Evolutionary conservation across 2,329 filamentous ascomycete species (phyloP).

Genomic region (Penicillium sp.): DNA sequence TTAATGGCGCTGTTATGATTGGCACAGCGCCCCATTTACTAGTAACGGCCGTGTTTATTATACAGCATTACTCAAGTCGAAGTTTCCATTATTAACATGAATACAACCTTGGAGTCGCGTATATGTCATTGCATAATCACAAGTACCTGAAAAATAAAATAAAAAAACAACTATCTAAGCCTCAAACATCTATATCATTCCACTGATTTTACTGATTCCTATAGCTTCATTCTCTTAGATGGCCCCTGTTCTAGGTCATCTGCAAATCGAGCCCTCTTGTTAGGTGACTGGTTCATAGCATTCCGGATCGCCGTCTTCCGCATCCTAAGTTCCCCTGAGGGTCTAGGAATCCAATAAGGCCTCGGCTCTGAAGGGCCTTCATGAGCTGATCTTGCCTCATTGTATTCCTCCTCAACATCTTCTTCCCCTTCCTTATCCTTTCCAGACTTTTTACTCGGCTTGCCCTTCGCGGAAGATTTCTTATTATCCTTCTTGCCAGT

Average conservation of each 20-base stretch:
- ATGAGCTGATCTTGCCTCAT: not conserved
- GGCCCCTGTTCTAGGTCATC: not conserved
- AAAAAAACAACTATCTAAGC: not conserved
- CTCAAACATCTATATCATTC: not conserved
- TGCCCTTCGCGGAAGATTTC: not conserved
- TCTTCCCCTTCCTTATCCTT: not conserved
- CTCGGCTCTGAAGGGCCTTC: not conserved
- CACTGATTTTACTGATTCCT: not conserved
- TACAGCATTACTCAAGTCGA: not conserved
- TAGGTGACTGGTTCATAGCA: not conserved
- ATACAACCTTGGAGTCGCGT: not conserved
- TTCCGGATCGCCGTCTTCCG: not conserved
- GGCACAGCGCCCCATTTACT: constrained; percentile 1
- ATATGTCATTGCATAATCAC: not conserved
- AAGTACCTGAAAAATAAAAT: not conserved
- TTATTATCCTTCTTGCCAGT: not conserved
- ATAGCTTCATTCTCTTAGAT: not conserved
- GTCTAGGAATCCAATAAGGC: not conserved
- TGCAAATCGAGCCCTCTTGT: not conserved
- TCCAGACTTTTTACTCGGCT: not conserved
- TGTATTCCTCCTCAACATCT: not conserved
- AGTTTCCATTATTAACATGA: not conserved
- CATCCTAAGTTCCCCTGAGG: not conserved
- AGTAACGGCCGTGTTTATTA: constrained; percentile 4
- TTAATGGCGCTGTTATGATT: constrained; percentile 15